phyloP scores from a whole-genome alignment of 805 yeast genomes.

The Kuraishia floccosa region DNA sequence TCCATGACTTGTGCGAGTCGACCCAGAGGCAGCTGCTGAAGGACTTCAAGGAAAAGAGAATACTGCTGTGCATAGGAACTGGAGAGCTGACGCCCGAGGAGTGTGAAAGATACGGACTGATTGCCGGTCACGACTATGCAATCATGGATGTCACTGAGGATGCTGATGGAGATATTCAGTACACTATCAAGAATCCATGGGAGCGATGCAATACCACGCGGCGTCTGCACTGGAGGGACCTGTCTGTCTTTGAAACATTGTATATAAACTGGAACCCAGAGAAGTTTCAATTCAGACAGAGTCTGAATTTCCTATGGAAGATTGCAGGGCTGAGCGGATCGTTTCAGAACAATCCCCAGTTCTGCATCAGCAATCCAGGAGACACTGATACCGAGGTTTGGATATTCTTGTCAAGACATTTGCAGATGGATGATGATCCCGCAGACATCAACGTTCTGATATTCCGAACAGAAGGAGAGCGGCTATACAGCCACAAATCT shows the following conservation, averaged over 20 bases:
- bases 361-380: neutral
- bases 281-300: conserved; percentile 8
- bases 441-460: neutral
- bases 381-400: neutral
- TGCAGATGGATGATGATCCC: no score
- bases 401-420: conserved; percentile 2
- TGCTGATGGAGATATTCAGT: conserved; percentile 5
- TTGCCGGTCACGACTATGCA: conserved; percentile 64
- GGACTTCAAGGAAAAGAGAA: conserved; percentile 19
- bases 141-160: conserved; percentile 25
- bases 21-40: conserved; percentile 21
- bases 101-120: conserved; percentile 24
- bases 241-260: conserved; percentile 32
- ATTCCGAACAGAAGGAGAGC: neutral
- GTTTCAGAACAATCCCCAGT: conserved; percentile 1
- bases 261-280: conserved; percentile 60
- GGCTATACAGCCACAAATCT: neutral
- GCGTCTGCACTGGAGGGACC: conserved; percentile 16
- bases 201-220: conserved; percentile 5
- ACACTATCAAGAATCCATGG: conserved; percentile 39
- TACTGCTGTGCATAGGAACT: conserved; percentile 62
- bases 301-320: neutral
- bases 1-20: no score
- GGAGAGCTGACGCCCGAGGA: conserved; percentile 27
- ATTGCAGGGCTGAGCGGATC: neutral